A percentile compares a stretch with the other conserved stretches of the same genome.
Evolutionary conservation across 2,329 filamentous ascomycete genomes (phyloP).

Genomic region (Claviceps paspali): DNA sequence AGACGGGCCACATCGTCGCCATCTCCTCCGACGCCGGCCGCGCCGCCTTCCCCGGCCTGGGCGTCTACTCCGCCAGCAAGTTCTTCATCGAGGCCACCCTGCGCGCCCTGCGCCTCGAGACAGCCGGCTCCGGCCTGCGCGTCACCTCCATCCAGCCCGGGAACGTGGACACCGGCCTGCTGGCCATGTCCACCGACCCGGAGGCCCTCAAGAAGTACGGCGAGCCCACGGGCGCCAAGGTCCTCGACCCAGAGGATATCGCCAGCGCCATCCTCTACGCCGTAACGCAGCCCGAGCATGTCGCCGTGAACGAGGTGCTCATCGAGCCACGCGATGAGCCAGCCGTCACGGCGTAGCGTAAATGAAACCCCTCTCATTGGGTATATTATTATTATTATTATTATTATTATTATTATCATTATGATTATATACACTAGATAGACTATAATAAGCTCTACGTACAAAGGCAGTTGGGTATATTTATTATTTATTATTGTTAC

Average conservation of each 20-base stretch:
- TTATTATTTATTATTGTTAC: too few relatives aligned
- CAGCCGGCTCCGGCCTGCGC: slow-evolving; percentile 54
- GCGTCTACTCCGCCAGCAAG: slow-evolving; percentile 71
- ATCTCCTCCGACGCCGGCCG: slow-evolving; percentile 72
- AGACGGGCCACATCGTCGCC: slow-evolving; percentile 58
- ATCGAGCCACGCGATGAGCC: slow-evolving; percentile 67
- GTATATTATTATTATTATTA: too few relatives aligned
- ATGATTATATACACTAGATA: too few relatives aligned
- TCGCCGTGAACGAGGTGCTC: slow-evolving; percentile 66
- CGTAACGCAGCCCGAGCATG: slow-evolving; percentile 56
- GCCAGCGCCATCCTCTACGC: slow-evolving; percentile 61
- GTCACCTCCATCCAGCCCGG: slow-evolving; percentile 66
- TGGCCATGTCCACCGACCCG: slow-evolving; percentile 58
- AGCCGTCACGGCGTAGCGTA: slow-evolving; percentile 1
- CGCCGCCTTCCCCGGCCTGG: slow-evolving; percentile 67
- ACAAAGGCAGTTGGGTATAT: too few relatives aligned
- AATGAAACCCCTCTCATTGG: too few relatives aligned
- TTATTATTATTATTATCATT: too few relatives aligned
- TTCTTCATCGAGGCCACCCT: slow-evolving; percentile 75
- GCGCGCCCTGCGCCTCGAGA: slow-evolving; percentile 62
- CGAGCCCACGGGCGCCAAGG: slow-evolving; percentile 58
- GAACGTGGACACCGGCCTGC: slow-evolving; percentile 57
- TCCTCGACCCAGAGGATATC: slow-evolving; percentile 59
- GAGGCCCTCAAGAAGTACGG: slow-evolving; percentile 70
- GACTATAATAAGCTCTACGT: too few relatives aligned